Evolutionary conservation across 768 basidiomycete genomes (phyloP).

Genomic region (Cubamyces lactineus): DNA sequence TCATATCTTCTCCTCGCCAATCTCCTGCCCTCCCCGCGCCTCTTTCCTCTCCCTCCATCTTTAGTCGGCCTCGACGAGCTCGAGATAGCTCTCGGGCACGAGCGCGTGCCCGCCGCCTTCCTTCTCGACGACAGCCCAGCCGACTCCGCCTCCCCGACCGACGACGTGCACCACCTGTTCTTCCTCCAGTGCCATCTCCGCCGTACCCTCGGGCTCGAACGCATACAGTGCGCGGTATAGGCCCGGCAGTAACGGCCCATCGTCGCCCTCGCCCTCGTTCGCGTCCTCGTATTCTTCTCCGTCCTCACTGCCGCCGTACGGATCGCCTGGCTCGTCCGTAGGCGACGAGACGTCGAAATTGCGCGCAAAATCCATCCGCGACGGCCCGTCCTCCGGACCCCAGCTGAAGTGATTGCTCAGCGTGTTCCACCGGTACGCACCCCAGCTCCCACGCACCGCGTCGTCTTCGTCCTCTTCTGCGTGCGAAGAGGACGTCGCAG

Average conservation of each 20-base stretch:
- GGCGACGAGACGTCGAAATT: slow-evolving; percentile 47
- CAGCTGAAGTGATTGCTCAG: slow-evolving; percentile 41
- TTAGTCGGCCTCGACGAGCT: slow-evolving; percentile 49
- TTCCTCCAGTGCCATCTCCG: slow-evolving; percentile 81
- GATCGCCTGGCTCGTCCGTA: slow-evolving; percentile 31
- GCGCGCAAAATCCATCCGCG: slow-evolving; percentile 47
- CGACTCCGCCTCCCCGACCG: slow-evolving; percentile 76
- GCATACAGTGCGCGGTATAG: slow-evolving; percentile 77
- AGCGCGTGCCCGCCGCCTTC: slow-evolving; percentile 60
- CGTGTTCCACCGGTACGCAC: slow-evolving; percentile 46
- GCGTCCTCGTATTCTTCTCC: slow-evolving; percentile 34
- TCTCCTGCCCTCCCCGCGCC: not conserved
- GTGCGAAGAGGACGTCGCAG: slow-evolving; percentile 32
- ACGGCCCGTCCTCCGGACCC: slow-evolving; percentile 42
- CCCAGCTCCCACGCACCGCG: slow-evolving; percentile 40
- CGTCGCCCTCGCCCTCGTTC: slow-evolving; percentile 34
- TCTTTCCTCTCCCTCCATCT: not conserved
- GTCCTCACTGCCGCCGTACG: slow-evolving; percentile 28
- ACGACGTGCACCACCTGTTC: slow-evolving; percentile 76
- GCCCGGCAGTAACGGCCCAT: slow-evolving; percentile 59
- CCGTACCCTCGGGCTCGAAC: slow-evolving; percentile 79
- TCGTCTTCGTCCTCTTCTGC: slow-evolving; percentile 31
- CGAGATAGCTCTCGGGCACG: slow-evolving; percentile 80
- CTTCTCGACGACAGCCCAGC: slow-evolving; percentile 75
- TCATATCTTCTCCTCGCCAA: not conserved